phyloP scores from a whole-genome alignment of 164 flowering plant species.

The Stephania yunnanensis region DNA sequence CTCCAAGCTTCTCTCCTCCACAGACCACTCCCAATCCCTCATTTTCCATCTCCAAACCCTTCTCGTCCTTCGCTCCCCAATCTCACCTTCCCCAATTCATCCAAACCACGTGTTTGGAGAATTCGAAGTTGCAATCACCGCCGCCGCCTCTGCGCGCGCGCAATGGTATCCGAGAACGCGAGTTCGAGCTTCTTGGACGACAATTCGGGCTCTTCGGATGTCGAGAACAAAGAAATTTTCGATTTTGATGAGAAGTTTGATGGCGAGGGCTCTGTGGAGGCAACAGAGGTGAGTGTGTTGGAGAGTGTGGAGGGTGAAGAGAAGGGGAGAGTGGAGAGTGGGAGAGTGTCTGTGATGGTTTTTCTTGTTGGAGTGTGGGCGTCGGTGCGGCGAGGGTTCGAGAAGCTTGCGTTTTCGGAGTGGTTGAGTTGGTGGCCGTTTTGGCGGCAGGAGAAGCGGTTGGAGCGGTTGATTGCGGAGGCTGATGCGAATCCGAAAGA shows the following conservation, averaged over 20 bases:
- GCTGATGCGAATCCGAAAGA: constrained; percentile 87
- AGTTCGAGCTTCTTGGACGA: constrained; percentile 10
- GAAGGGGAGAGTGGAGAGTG: constrained; percentile 16
- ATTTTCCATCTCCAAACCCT: constrained; percentile 15
- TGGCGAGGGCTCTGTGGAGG: constrained; percentile 3
- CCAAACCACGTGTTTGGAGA: background rate
- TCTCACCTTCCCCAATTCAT: background rate
- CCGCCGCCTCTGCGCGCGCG: background rate
- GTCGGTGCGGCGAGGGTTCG: constrained; percentile 33
- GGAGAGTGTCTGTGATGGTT: constrained; percentile 41
- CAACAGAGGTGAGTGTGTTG: background rate
- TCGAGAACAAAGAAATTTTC: background rate
- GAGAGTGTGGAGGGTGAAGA: constrained; percentile 7
- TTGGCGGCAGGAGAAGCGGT: constrained; percentile 70
- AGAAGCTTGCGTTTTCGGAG: constrained; percentile 32
- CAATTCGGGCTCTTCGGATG: constrained; percentile 9
- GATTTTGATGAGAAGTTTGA: constrained; percentile 14
- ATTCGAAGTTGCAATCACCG: background rate
- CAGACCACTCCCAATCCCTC: constrained; percentile 24
- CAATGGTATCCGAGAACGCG: constrained; percentile 7
- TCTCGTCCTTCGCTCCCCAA: background rate
- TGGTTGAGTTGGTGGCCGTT: constrained; percentile 84
- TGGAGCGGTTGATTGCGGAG: constrained; percentile 63
- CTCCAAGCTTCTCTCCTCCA: constrained; percentile 62
- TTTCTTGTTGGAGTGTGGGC: constrained; percentile 60